Percentiles rank a stretch among this genome's conserved stretches.
Evolutionary conservation across 108 stramenopile species (phyloP).

Genomic region (Skeletonema tropicum): DNA sequence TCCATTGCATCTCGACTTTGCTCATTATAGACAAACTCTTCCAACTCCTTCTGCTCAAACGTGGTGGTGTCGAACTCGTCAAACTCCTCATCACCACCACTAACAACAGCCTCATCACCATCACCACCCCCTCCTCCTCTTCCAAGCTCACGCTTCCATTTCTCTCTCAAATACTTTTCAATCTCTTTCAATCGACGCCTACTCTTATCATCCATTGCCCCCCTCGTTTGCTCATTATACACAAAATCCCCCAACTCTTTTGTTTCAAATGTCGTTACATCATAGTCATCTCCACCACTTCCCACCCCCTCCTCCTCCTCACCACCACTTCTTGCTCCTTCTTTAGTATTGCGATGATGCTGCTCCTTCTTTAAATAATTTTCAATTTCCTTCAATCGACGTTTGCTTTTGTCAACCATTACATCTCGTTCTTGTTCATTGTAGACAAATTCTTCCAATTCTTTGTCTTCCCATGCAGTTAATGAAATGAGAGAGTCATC

Average conservation of each 20-base stretch:
- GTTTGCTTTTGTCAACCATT: not conserved
- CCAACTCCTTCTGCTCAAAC: not conserved
- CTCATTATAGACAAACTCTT: slow-evolving; percentile 1
- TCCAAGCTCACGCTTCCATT: not conserved
- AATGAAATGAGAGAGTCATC: not conserved
- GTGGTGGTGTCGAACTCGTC: not conserved
- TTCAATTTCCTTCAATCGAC: not conserved
- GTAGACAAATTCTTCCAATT: slow-evolving; percentile 2
- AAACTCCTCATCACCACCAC: not conserved
- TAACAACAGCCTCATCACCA: not conserved
- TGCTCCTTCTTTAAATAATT: not conserved
- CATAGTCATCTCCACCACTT: not conserved
- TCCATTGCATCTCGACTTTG: not conserved
- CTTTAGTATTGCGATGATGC: not conserved
- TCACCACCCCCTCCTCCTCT: not conserved
- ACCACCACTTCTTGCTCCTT: not conserved
- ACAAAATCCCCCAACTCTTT: not conserved
- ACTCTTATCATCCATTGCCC: not conserved
- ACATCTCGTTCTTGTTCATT: slow-evolving; percentile 4
- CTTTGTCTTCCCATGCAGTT: not conserved
- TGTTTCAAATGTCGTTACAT: not conserved
- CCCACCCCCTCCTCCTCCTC: not conserved
- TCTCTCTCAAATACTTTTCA: not conserved
- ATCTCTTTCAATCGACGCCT: not conserved
- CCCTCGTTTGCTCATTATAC: not conserved